Conservation (phyloP, 768 basidiomycete genomes). For the Cystobasidium onofrii region DNA sequence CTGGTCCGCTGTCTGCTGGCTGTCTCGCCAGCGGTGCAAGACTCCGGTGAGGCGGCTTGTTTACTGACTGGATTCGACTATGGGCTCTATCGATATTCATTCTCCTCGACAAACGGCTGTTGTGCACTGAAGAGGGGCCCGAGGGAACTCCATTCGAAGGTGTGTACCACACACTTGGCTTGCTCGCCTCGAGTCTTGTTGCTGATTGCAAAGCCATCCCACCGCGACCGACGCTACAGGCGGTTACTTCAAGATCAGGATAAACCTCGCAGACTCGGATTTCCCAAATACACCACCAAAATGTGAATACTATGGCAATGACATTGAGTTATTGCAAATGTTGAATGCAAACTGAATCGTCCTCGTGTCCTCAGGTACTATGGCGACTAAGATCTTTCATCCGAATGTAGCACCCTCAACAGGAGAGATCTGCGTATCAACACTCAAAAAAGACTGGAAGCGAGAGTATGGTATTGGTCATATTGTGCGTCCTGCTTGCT, state of each 20-base stretch:
- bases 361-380: slow-evolving; percentile 58
- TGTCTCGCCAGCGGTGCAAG: background rate
- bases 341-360: slow-evolving; percentile 3
- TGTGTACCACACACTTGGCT: background rate
- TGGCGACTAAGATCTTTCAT: slow-evolving; percentile 91
- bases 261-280: slow-evolving; percentile 75
- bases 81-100: background rate
- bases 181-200: background rate
- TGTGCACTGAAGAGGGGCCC: slow-evolving; percentile 38
- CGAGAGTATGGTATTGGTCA: slow-evolving; percentile 80
- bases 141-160: slow-evolving; percentile 62
- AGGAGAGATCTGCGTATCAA: slow-evolving; percentile 81
- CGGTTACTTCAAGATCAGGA: slow-evolving; percentile 67
- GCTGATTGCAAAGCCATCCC: background rate
- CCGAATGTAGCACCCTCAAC: slow-evolving; percentile 83
- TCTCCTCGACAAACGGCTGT: background rate
- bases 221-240: slow-evolving; percentile 37
- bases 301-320: slow-evolving; percentile 51
- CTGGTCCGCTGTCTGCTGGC: background rate
- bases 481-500: slow-evolving; percentile 48
- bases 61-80: background rate
- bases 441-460: slow-evolving; percentile 86
- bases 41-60: background rate
- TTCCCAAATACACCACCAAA: slow-evolving; percentile 90
- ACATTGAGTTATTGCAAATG: background rate